Conservation (phyloP, 345 rosid genomes). For the Cardamine resedifolia region DNA sequence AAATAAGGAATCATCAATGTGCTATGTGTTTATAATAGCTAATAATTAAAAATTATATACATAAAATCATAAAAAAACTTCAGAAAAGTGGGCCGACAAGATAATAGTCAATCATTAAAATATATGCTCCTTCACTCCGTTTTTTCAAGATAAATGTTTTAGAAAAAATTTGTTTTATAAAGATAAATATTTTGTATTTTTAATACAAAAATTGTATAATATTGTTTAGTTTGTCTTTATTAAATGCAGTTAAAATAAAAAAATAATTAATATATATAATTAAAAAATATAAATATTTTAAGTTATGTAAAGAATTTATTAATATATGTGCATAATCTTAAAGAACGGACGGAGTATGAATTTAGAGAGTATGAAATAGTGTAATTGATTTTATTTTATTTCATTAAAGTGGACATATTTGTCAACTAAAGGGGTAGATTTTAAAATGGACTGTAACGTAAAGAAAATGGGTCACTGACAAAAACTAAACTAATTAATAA, state of each 20-base stretch:
- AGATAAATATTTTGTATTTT: too few species aligned
- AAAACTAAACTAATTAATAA: constrained; percentile 17
- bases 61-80: not conserved
- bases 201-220: too few species aligned
- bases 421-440: constrained; percentile 24
- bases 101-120: constrained; percentile 31
- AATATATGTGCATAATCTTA: too few species aligned
- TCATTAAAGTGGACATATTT: constrained; percentile 23
- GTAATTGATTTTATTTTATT: not conserved
- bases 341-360: too few species aligned
- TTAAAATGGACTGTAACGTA: constrained; percentile 19
- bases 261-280: too few species aligned
- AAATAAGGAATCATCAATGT: constrained; percentile 16
- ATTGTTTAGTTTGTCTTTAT: too few species aligned
- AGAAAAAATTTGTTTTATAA: too few species aligned
- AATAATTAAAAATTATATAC: constrained; percentile 10
- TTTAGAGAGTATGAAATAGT: constrained; percentile 1
- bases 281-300: too few species aligned
- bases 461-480: constrained; percentile 33
- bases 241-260: too few species aligned
- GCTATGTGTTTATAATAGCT: constrained; percentile 1
- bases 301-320: too few species aligned
- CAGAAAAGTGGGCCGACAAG: constrained; percentile 25
- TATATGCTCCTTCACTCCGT: too few species aligned
- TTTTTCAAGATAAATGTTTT: too few species aligned